phyloP scores from a whole-genome alignment of 352 stramenopile genomes.

The Phytopythium sindhum region DNA sequence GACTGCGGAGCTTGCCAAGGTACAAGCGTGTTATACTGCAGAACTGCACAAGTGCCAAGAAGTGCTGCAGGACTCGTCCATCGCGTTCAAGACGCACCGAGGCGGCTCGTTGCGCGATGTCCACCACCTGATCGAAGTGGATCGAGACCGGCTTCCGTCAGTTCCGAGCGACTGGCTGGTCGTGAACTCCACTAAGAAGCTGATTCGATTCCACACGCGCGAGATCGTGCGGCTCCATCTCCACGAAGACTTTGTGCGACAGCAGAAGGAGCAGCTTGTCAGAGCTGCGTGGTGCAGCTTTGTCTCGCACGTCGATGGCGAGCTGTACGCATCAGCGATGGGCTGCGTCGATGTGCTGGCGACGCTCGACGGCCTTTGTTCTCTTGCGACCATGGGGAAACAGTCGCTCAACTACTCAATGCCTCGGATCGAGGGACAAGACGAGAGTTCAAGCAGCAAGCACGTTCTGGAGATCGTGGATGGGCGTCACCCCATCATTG shows the following conservation, averaged over 20 bases:
- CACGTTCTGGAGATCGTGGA: constrained; percentile 38
- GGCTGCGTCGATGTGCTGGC: constrained; percentile 40
- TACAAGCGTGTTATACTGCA: constrained; percentile 16
- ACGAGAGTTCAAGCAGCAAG: neutral
- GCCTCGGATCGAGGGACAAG: constrained; percentile 16
- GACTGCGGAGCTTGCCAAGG: constrained; percentile 13
- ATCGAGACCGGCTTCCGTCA: constrained; percentile 14
- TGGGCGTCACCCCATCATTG: constrained; percentile 59
- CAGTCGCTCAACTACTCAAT: constrained; percentile 42
- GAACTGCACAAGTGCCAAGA: constrained; percentile 12
- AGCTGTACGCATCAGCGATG: constrained; percentile 40
- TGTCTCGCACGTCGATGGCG: constrained; percentile 25
- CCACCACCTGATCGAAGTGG: constrained; percentile 28
- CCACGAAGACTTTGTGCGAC: constrained; percentile 22
- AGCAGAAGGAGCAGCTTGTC: constrained; percentile 32
- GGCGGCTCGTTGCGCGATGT: constrained; percentile 21
- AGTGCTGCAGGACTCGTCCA: constrained; percentile 15
- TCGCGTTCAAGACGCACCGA: constrained; percentile 26
- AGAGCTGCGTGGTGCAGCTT: constrained; percentile 37
- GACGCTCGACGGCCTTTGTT: constrained; percentile 59
- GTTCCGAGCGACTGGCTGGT: constrained; percentile 39
- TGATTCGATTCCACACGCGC: constrained; percentile 38
- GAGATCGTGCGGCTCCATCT: constrained; percentile 35
- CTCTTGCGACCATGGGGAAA: constrained; percentile 44
- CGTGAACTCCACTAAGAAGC: constrained; percentile 40